These are phyloP conservation scores for Termitomyces sp. DNA, from an alignment of 1,284 basidiomycete species.

Conservation along the genomic window DNA sequence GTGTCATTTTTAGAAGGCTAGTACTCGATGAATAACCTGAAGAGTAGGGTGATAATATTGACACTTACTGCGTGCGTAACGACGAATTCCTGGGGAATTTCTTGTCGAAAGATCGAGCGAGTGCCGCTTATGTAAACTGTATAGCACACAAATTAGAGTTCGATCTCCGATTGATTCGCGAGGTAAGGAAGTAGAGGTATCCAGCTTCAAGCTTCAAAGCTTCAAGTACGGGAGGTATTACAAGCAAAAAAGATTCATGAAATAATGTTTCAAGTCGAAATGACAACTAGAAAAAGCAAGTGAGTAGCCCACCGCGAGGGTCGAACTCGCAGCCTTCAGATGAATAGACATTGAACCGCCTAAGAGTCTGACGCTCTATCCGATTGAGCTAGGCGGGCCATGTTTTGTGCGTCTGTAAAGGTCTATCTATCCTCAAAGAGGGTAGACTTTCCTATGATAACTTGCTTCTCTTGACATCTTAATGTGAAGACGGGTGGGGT, in stretches of 20 bases:
- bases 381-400: constrained; percentile 86
- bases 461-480: no score
- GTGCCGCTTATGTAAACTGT: constrained; percentile 35
- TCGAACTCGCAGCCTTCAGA: constrained; percentile 91
- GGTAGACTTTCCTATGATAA: no score
- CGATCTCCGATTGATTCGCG: constrained; percentile 11
- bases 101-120: constrained; percentile 12
- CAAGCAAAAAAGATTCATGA: no score
- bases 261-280: no score
- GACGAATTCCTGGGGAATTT: constrained; percentile 19
- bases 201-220: no score
- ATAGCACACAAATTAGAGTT: constrained; percentile 32
- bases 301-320: constrained; percentile 84
- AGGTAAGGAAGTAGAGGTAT: no score
- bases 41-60: not conserved
- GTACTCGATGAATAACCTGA: not conserved
- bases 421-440: no score
- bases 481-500: no score
- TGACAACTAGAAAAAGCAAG: no score
- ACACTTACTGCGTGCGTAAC: constrained; percentile 20
- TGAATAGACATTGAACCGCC: no score
- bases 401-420: no score
- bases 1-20: constrained; percentile 63
- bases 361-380: constrained; percentile 84
- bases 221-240: no score